Percentiles rank a stretch among this genome's conserved stretches.
Evolutionary conservation across 1,284 basidiomycete genomes (phyloP).

Genomic region (Cutaneotrichosporon sp.): DNA sequence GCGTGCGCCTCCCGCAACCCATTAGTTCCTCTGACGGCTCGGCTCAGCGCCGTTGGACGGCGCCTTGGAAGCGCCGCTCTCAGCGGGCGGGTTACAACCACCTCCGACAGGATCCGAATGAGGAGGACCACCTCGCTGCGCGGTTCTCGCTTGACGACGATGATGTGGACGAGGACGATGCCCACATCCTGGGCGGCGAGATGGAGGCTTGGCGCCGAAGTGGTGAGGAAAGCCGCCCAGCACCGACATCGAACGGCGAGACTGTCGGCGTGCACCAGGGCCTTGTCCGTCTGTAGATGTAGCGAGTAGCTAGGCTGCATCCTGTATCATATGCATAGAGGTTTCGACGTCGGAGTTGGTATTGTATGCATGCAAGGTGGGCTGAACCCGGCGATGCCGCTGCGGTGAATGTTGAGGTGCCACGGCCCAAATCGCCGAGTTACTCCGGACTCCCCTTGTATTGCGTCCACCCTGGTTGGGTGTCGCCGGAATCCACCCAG

Average conservation of each 20-base stretch:
- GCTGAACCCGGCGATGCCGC: background rate
- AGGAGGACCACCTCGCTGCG: constrained; percentile 55
- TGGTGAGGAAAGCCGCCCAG: constrained; percentile 1
- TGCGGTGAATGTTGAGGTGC: background rate
- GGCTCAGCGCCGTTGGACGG: constrained; percentile 1
- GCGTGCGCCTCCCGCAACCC: constrained; percentile 5
- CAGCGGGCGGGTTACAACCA: constrained; percentile 32
- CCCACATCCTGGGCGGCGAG: constrained; percentile 24
- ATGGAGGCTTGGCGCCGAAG: constrained; percentile 35
- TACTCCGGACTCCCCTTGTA: background rate
- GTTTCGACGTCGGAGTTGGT: background rate
- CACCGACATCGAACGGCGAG: background rate
- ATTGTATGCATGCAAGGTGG: background rate
- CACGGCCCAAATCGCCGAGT: constrained; percentile 1
- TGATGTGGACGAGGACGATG: constrained; percentile 39
- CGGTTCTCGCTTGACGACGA: constrained; percentile 46
- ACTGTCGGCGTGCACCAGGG: constrained; percentile 33
- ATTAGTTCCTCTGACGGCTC: background rate
- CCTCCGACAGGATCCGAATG: constrained; percentile 46
- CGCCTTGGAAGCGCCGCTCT: constrained; percentile 32
- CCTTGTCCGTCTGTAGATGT: constrained; percentile 34
- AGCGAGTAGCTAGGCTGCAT: background rate
- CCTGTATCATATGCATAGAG: constrained; percentile 6
- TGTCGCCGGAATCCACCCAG: background rate
- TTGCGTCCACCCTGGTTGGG: constrained; percentile 2